These are phyloP conservation scores for Metschnikowia shivogae DNA, from an alignment of 805 yeast genomes.

Conservation along the genomic window DNA sequence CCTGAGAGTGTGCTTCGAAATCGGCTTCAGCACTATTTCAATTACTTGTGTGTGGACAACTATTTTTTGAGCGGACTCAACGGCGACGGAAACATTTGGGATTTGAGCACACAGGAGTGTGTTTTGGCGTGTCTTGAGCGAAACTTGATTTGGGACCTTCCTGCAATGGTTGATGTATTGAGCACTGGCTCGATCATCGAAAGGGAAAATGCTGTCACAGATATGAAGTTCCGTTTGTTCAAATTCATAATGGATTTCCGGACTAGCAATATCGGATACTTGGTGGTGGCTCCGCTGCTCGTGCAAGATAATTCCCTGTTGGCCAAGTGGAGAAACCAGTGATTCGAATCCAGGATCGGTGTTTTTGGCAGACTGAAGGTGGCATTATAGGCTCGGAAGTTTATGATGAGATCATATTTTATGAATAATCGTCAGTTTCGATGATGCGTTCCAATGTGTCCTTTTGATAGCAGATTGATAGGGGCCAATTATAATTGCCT, in stretches of 20 bases:
- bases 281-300: constrained; percentile 27
- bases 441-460: too few relatives aligned
- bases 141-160: constrained; percentile 38
- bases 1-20: constrained; percentile 35
- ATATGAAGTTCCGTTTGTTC: constrained; percentile 35
- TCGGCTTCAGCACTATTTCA: constrained; percentile 36
- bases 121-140: constrained; percentile 53
- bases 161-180: constrained; percentile 22
- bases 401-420: too few relatives aligned
- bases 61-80: constrained; percentile 38
- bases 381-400: too few relatives aligned
- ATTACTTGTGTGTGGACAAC: constrained; percentile 51
- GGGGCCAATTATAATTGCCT: too few relatives aligned
- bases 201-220: constrained; percentile 19
- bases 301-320: neutral
- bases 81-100: constrained; percentile 41
- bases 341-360: too few relatives aligned
- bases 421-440: too few relatives aligned
- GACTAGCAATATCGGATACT: constrained; percentile 35
- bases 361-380: too few relatives aligned
- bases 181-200: constrained; percentile 13
- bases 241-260: constrained; percentile 40
- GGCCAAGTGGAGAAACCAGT: constrained; percentile 5
- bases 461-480: too few relatives aligned
- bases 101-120: constrained; percentile 47